These are phyloP conservation scores for Pseudogymnoascus sp. DNA, from an alignment of 2,329 filamentous ascomycete species.

Conservation along the genomic window DNA sequence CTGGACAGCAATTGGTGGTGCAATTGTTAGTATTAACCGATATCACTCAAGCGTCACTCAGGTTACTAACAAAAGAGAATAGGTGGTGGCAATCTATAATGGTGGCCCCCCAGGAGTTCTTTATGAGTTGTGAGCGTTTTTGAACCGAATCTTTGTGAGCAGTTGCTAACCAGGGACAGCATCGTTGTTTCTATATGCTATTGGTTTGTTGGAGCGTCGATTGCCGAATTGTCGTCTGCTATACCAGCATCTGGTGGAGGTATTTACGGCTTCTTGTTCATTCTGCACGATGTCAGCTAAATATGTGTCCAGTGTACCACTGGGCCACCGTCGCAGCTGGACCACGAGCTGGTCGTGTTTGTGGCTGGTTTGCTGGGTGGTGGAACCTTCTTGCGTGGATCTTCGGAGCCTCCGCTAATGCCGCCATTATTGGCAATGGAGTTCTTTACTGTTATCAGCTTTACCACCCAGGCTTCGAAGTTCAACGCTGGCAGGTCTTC, in stretches of 20 bases:
- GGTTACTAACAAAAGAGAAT: not conserved
- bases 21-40: constrained; percentile 31
- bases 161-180: constrained; percentile 35
- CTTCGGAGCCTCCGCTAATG: constrained; percentile 31
- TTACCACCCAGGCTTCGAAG: constrained; percentile 38
- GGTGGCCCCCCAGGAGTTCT: constrained; percentile 55
- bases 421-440: constrained; percentile 37
- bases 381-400: constrained; percentile 46
- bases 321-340: constrained; percentile 45
- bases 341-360: constrained; percentile 35
- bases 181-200: constrained; percentile 44
- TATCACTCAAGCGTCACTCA: not conserved
- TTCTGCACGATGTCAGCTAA: not conserved
- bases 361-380: constrained; percentile 44
- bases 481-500: constrained; percentile 45
- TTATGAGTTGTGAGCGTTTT: constrained; percentile 44
- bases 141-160: constrained; percentile 34
- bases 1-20: constrained; percentile 39
- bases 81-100: constrained; percentile 44
- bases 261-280: constrained; percentile 10
- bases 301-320: constrained; percentile 37
- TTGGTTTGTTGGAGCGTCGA: constrained; percentile 41
- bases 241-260: constrained; percentile 34
- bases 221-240: constrained; percentile 42
- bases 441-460: constrained; percentile 41